These are phyloP conservation scores for Chalciporus sphaerocephalus DNA, from an alignment of 768 basidiomycete genomes.

Conservation along the genomic window DNA sequence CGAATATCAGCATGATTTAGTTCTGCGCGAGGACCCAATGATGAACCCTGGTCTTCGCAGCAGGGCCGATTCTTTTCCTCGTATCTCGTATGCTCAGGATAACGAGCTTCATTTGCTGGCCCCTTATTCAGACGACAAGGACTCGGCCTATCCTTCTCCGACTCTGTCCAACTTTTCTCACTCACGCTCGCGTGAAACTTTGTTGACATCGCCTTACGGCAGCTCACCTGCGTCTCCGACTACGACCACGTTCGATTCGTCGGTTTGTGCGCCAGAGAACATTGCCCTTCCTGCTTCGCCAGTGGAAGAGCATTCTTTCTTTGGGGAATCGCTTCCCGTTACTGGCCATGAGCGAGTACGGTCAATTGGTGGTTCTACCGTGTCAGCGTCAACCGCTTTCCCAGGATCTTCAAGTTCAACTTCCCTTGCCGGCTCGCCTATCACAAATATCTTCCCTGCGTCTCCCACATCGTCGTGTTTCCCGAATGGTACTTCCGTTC, in stretches of 20 bases:
- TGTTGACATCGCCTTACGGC: conserved; percentile 19
- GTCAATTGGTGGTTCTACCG: conserved; percentile 1
- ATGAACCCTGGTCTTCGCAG: conserved; percentile 12
- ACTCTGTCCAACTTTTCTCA: conserved; percentile 27
- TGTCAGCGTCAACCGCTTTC: conserved; percentile 1
- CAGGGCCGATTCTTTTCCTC: conserved; percentile 13
- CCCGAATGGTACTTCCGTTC: neutral
- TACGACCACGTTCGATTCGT: conserved; percentile 13
- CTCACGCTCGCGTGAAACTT: conserved; percentile 25
- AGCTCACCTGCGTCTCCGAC: conserved; percentile 24
- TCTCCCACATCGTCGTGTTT: conserved; percentile 1
- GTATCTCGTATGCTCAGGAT: neutral
- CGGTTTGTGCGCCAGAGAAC: conserved; percentile 21
- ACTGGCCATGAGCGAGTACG: neutral
- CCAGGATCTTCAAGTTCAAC: conserved; percentile 6
- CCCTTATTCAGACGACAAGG: conserved; percentile 5
- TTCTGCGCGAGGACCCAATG: neutral
- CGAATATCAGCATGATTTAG: neutral
- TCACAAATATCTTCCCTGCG: conserved; percentile 5
- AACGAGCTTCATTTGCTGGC: neutral
- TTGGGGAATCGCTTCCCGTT: neutral
- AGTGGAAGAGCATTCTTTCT: conserved; percentile 5
- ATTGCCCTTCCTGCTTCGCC: conserved; percentile 27
- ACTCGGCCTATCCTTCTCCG: conserved; percentile 26
- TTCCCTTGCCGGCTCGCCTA: conserved; percentile 5